Evolutionary conservation across 768 basidiomycete species (phyloP), one percentile per base, ranked within the genome.

Genomic region (Suillus variegatus): DNA sequence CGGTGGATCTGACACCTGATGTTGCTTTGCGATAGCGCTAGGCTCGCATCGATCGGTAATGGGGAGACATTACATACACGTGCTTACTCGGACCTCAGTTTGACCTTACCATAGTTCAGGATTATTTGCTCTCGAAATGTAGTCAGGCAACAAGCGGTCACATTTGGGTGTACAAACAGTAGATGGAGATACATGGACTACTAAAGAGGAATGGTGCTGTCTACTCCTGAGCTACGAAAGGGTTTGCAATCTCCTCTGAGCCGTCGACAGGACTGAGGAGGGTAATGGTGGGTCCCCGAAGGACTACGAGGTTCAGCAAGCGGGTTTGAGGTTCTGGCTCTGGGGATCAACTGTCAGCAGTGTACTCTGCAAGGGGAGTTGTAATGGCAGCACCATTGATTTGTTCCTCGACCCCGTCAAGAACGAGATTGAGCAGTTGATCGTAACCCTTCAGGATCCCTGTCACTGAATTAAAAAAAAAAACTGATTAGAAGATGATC

Each of bases 381-480:
- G 2, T 35, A 6, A 52, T 55, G 41, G 8, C 67, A 82, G 69
- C 73, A 92, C 92, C 88, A 74, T 85, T 84, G 3, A 93, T 69
- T 46, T 91, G 85, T 78, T 99, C 97, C 72, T 90, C 86, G 7
- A 99, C 95, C 66, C 97, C 94, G 77, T 99, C 97, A 60, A 99
- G 86, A 60, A 99, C 97, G 63, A 99, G 89, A 76, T 99, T 99
- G 64, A 99, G 85, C 46, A 99, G 82, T 70, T 98, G 96, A 78
- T 99, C 97, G 72, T 88, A 99, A 32, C 97, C 97, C 79, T 99
- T 99, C 67, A 99, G 79, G 20, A 92, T 85, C 4, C 97, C 97
- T 9, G 87, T 92, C 61, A 98, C 97, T 98, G 71, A 66, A 25
- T 60, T 32, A 41, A 41, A 18, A 47, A 16, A 36, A 38, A 10